Evolutionary conservation across 2,329 filamentous ascomycete genomes (phyloP), one percentile per base, ranked within the genome.

Genomic region (Graphium sp.): DNA sequence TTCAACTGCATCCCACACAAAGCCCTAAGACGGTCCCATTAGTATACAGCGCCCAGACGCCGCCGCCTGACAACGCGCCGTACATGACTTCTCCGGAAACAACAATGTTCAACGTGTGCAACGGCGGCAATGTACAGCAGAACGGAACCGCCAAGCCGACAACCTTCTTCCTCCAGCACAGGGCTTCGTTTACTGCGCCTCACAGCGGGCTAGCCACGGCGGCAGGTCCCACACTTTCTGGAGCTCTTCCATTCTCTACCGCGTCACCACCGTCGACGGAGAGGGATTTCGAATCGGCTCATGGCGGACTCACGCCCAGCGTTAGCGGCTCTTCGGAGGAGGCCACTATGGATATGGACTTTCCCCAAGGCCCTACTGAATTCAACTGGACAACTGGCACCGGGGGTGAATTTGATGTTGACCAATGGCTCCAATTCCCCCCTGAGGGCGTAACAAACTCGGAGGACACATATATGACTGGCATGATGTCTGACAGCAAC

Each of bases 381-480:
- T 62, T 67, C 32, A 62, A 67, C 36, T 68, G 62, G 62, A 60
- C 62, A 36, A 56, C 57, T 13, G 49, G 65, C 4, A 50, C 60
- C 11, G 60, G 56, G 5, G 58, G 60, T 7, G 63, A 66, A 34
- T 58, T 69, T 33, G 64, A 71, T 31, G 63, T 69, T 30, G 63
- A 68, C 32, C 62, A 69, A 38, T 71, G 63, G 61, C 50, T 71
- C 14, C 60, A 70, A 34, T 71, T 67, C 35, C 64, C 63, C 5
- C 53, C 55, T 2, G 64, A 67, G 28, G 58, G 55, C 6, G 51
- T 52, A 8, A 55, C 49, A 33, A 48, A 45, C 20, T 39, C 43
- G 6, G 53, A 52, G n/a, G 53, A 53, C 16, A 45, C 45, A 15
- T 39, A 54, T 25, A 47, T 52, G 37, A 42, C 42, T 6, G 46